Percentiles rank a stretch among this genome's conserved stretches.
Evolutionary conservation across 768 basidiomycete genomes (phyloP).

Genomic region (Tulasnella calospora): DNA sequence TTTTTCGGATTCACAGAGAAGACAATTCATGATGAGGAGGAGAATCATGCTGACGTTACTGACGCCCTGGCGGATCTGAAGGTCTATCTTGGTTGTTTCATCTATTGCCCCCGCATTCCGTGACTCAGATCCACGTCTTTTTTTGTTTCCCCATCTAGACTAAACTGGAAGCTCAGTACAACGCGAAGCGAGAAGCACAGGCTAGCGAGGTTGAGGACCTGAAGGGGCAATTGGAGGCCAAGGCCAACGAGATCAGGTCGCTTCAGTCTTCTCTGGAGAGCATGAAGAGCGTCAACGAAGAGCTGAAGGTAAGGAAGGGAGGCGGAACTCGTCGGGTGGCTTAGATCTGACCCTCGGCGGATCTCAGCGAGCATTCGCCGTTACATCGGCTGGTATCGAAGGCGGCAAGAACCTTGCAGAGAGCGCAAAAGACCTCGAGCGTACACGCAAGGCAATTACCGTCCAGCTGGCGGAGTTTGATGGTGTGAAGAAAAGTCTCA

Average conservation of each 20-base stretch:
- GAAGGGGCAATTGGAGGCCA: constrained; percentile 84
- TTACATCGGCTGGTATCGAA: constrained; percentile 94
- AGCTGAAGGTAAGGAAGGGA: constrained; percentile 71
- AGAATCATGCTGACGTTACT: constrained; percentile 72
- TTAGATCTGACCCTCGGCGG: background rate
- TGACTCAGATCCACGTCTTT: constrained; percentile 30
- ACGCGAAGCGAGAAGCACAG: constrained; percentile 86
- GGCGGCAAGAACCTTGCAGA: constrained; percentile 96
- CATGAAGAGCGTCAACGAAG: constrained; percentile 94
- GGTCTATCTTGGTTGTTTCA: constrained; percentile 42
- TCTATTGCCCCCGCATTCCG: constrained; percentile 20
- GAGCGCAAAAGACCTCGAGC: constrained; percentile 94
- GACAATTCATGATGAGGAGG: constrained; percentile 84
- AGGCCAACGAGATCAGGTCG: constrained; percentile 74
- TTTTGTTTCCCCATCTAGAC: constrained; percentile 46
- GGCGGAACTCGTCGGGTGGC: background rate
- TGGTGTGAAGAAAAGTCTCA: constrained; percentile 95
- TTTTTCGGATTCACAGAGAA: constrained; percentile 56
- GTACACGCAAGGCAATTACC: constrained; percentile 92
- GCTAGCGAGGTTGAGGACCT: constrained; percentile 77
- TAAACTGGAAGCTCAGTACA: constrained; percentile 91
- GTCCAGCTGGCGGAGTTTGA: constrained; percentile 99
- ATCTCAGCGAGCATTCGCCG: constrained; percentile 85
- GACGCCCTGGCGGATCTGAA: constrained; percentile 89
- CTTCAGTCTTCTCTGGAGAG: constrained; percentile 84